Conservation (phyloP, 306 rosid genomes). For the Sechiopsis laciniata region DNA sequence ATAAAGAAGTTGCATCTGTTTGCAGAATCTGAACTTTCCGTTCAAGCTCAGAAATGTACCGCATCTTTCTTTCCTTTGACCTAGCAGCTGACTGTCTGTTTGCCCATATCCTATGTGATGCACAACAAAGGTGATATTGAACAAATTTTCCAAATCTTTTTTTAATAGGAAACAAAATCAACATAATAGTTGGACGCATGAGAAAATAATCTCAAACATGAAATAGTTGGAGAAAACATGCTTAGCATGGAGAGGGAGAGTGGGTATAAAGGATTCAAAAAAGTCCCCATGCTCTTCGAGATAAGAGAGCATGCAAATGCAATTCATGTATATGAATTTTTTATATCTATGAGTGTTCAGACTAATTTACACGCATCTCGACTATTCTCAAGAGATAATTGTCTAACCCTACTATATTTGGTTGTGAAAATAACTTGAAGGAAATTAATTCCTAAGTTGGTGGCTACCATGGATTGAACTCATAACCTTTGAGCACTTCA, state of each 20-base stretch:
- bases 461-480: too few species aligned
- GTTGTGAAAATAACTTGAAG: too few species aligned
- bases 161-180: not conserved
- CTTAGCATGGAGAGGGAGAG: not conserved
- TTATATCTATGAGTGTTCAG: too few species aligned
- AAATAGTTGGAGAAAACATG: not conserved
- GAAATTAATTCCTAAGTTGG: too few species aligned
- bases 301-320: not conserved
- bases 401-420: too few species aligned
- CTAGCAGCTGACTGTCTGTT: constrained; percentile 97
- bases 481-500: too few species aligned
- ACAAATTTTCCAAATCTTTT: not conserved
- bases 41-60: constrained; percentile 88
- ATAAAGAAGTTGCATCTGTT: constrained; percentile 83
- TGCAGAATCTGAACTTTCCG: constrained; percentile 87
- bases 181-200: constrained; percentile 18
- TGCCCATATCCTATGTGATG: constrained; percentile 78
- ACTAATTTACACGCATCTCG: too few species aligned
- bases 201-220: constrained; percentile 16
- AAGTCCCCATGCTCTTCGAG: not conserved
- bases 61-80: constrained; percentile 97
- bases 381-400: too few species aligned
- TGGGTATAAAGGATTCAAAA: not conserved
- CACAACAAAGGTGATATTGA: constrained; percentile 12
- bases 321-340: not conserved